Evolutionary conservation across 73 alveolate species (phyloP).

Genomic region (Durusdinium trenchii): DNA sequence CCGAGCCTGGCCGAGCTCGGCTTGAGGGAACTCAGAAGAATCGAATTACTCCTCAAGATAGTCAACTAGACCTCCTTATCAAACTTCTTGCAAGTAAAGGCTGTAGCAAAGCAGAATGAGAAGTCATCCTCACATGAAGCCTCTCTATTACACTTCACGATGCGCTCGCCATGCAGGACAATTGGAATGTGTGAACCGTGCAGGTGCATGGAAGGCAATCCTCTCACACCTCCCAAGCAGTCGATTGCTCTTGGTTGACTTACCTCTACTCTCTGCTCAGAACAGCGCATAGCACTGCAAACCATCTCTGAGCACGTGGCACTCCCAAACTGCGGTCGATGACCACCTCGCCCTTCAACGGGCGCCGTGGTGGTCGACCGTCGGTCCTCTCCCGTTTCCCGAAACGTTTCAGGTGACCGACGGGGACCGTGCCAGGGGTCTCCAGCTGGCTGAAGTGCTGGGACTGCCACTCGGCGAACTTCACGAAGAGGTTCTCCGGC

Average conservation of each 20-base stretch:
- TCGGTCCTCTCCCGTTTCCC: background rate
- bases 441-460: slow-evolving; percentile 81
- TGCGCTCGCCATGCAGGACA: too few species aligned
- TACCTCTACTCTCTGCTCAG: background rate
- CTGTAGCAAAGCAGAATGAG: background rate
- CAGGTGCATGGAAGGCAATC: too few species aligned
- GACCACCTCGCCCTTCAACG: background rate
- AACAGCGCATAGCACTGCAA: background rate
- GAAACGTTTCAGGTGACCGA: background rate
- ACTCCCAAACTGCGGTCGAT: background rate
- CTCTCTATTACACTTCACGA: background rate
- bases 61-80: background rate
- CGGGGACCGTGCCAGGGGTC: background rate
- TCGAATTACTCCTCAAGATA: too few species aligned
- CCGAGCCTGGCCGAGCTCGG: background rate
- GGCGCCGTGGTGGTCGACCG: background rate
- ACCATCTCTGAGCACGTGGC: background rate
- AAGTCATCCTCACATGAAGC: background rate
- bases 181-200: too few species aligned
- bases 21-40: background rate
- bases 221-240: background rate
- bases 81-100: background rate
- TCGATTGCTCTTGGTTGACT: background rate
- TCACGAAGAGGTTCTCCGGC: slow-evolving; percentile 58
- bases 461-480: slow-evolving; percentile 84